Conservation (phyloP, 148 eudicot genomes). For the Camellia japonica region DNA sequence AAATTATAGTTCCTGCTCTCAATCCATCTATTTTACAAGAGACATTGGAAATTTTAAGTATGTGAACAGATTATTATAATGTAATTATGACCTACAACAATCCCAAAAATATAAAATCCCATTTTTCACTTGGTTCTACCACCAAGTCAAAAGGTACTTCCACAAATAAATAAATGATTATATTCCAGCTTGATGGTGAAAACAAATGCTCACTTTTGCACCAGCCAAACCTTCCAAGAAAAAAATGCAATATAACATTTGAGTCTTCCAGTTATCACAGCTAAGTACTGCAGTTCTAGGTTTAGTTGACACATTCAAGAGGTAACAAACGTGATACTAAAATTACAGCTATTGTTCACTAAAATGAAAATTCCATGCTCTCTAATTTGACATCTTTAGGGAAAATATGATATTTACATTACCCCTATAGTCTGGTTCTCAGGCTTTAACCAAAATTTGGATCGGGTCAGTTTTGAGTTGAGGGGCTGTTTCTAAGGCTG, state of each 20-base stretch:
- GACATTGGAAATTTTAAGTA: neutral
- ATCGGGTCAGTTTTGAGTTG: neutral
- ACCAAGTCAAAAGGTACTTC: neutral
- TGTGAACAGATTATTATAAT: too few species aligned
- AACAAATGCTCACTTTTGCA: neutral
- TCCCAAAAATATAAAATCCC: neutral
- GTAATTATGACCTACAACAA: too few species aligned
- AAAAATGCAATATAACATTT: neutral
- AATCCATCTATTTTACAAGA: slow-evolving; percentile 28
- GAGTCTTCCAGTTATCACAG: neutral
- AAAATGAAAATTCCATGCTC: neutral
- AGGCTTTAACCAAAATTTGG: neutral
- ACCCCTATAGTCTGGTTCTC: neutral
- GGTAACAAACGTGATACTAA: neutral
- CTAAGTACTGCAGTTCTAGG: neutral
- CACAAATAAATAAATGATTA: neutral
- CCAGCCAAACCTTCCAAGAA: neutral
- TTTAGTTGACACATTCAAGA: neutral
- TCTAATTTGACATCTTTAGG: neutral
- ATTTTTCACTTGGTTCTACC: neutral
- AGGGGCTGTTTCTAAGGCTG: neutral
- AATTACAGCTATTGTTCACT: neutral
- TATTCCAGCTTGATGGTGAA: neutral
- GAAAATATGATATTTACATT: neutral
- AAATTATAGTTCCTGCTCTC: neutral